Evolutionary conservation across 257 asterid genomes (phyloP).

Genomic region (Avicennia marina): DNA sequence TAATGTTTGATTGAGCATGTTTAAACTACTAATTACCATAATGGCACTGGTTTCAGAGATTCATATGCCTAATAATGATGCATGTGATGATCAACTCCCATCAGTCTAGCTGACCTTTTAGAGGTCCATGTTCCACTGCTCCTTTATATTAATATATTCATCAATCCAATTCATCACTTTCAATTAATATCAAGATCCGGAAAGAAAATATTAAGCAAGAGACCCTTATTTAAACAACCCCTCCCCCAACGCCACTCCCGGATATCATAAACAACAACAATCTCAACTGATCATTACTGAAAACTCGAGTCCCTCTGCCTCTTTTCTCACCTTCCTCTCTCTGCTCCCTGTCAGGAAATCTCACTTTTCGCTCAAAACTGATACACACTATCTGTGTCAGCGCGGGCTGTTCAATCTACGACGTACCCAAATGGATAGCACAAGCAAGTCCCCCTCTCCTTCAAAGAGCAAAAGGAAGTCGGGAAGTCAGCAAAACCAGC

Average conservation of each 20-base stretch:
- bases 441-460: conserved; percentile 37
- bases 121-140: conserved; percentile 32
- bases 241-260: conserved; percentile 14
- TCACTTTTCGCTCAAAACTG: conserved; percentile 20
- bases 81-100: conserved; percentile 34
- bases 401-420: too few species aligned
- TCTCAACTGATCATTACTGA: not conserved
- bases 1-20: conserved; percentile 12
- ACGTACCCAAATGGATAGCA: conserved; percentile 21
- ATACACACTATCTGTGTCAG: not conserved
- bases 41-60: conserved; percentile 25
- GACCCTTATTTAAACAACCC: conserved; percentile 38
- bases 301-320: not conserved
- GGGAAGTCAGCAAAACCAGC: conserved; percentile 18
- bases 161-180: conserved; percentile 12
- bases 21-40: conserved; percentile 9
- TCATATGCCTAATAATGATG: conserved; percentile 46
- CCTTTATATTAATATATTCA: conserved; percentile 20
- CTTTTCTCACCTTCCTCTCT: conserved; percentile 5
- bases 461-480: conserved; percentile 43
- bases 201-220: not conserved
- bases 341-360: conserved; percentile 35
- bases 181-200: not conserved
- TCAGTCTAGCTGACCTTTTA: conserved; percentile 9
- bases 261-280: conserved; percentile 6